These are phyloP conservation scores for Paramecium sexaurelia DNA, from an alignment of 73 alveolate genomes.

Conservation along the genomic window DNA sequence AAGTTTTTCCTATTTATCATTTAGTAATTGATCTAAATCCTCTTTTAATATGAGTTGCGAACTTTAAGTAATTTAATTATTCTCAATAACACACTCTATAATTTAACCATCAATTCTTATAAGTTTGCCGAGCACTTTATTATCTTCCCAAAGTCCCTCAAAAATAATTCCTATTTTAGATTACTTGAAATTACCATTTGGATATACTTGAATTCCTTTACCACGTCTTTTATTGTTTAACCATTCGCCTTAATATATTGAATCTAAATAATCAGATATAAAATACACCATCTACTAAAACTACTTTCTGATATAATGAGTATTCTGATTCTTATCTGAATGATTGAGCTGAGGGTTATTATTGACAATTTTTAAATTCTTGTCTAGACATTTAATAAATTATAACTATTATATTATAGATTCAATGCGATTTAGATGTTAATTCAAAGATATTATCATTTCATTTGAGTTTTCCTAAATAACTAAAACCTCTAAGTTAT, in stretches of 20 bases:
- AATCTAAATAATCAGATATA: neutral
- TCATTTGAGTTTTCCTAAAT: neutral
- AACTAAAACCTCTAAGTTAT: neutral
- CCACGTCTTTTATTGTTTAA: conserved; percentile 49
- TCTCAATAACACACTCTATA: conserved; percentile 79
- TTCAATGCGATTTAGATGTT: neutral
- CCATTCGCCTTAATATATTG: conserved; percentile 55
- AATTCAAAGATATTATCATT: neutral
- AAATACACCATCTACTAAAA: conserved; percentile 32
- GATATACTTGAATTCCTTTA: conserved; percentile 46
- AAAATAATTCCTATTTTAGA: conserved; percentile 50
- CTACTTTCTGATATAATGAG: neutral
- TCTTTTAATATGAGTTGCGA: neutral
- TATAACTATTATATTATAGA: neutral
- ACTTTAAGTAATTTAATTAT: conserved; percentile 72
- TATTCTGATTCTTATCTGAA: neutral
- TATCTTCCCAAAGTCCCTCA: conserved; percentile 81
- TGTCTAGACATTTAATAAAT: neutral
- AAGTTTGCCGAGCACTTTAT: conserved; percentile 46
- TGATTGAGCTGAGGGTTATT: neutral
- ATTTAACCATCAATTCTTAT: conserved; percentile 82
- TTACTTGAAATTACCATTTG: conserved; percentile 40
- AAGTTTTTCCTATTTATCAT: neutral
- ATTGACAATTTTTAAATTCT: neutral
- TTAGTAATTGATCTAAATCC: neutral